Evolutionary conservation across 169 alveolate species (phyloP), one percentile per base, ranked within the genome.

Genomic region (Miamiensis avidus): DNA sequence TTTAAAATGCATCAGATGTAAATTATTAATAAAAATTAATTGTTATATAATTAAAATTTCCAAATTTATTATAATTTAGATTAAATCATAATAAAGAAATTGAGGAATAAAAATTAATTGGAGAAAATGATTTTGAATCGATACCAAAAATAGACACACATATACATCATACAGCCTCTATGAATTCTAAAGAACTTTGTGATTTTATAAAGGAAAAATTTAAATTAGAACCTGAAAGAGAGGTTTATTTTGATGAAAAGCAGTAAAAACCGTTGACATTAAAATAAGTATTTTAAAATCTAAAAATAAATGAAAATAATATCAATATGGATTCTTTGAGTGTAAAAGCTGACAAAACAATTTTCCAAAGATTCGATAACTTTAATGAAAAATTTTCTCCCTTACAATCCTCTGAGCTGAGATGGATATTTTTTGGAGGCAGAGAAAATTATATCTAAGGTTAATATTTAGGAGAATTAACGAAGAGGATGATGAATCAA

Each of bases 81-180:
- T 86, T 86, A 26, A 86, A 86, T 76, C 74, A 86, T 64, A 29
- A 74, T 25, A 82, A 91, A 75, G 98, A 95, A 84, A 64, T 87
- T 31, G 78, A 91, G n/a, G 93, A 91, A 64, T 75, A 92, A n/a
- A 88, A 89, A 79, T 76, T 74, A 49, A 96, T 92, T 77, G 87
- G 88, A 65, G 93, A 93, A 49, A 90, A 96, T 20, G 99, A 97
- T 85, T 98, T 98, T 93, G 97, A 98, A 90, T 97, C 96, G 83
- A 97, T 96, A 16, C 85, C 96, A 64, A 98, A 98, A 83, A 98
- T 98, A 27, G 99, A 98, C 87, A 97, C 98, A 25, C 99, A 98
- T 91, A 96, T 98, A 27, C 99, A 98, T 81, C 99, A 97, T 85
- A 94, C 98, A 26, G 97, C 97, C 15, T 95, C n/a, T n/a, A n/a